A percentile compares a stretch with the other conserved stretches of the same genome.
Conservation (phyloP, 2,329 filamentous ascomycete genomes). For the Claviceps pazoutovae region DNA sequence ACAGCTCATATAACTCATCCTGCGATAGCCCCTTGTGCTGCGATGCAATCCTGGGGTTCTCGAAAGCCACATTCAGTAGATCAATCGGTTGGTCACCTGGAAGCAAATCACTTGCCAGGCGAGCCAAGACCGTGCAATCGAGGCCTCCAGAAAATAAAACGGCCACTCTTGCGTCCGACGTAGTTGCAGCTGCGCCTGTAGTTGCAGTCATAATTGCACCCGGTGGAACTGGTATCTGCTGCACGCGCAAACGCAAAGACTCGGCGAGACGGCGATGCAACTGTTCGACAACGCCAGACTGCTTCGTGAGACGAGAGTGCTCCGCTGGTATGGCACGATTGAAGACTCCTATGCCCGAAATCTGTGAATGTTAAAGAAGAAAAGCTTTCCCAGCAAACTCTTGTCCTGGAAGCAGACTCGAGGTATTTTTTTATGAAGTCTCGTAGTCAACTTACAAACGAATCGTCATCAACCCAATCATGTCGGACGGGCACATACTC, state of each 20-base stretch:
- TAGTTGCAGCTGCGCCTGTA: background rate
- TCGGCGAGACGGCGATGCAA: constrained; percentile 41
- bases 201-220: constrained; percentile 6
- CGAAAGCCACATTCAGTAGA: constrained; percentile 89
- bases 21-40: constrained; percentile 26
- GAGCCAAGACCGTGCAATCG: constrained; percentile 79
- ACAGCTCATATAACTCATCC: constrained; percentile 55
- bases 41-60: constrained; percentile 67
- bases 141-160: constrained; percentile 89
- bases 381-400: constrained; percentile 25
- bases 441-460: constrained; percentile 29
- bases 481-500: constrained; percentile 11
- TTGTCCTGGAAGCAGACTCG: background rate
- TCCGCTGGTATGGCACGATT: constrained; percentile 31
- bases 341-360: constrained; percentile 40
- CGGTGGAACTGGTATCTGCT: constrained; percentile 49
- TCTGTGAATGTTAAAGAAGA: constrained; percentile 18
- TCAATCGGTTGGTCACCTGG: constrained; percentile 59
- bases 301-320: constrained; percentile 7
- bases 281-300: constrained; percentile 35
- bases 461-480: constrained; percentile 20
- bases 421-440: too few relatives aligned
- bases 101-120: constrained; percentile 64
- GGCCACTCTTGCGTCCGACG: constrained; percentile 44
- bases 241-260: constrained; percentile 51